phyloP scores from a whole-genome alignment of 805 yeast species.

The Clavispora asparagi region DNA sequence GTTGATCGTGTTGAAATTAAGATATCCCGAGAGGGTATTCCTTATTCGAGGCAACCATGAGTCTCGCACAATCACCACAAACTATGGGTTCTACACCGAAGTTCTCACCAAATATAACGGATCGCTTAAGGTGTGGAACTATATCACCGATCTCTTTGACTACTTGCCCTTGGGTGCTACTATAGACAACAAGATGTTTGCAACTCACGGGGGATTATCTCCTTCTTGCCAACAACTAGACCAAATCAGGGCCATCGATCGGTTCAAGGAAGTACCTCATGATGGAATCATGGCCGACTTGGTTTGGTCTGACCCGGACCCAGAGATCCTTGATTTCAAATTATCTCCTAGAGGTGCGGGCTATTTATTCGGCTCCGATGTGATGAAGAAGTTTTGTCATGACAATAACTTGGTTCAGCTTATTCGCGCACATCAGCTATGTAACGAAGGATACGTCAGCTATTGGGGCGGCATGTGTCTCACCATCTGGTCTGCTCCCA shows the following conservation, averaged over 20 bases:
- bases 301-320: constrained; percentile 97
- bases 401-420: constrained; percentile 77
- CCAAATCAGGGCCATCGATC: constrained; percentile 82
- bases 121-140: constrained; percentile 69
- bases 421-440: constrained; percentile 90
- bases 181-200: constrained; percentile 83
- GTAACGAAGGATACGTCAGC: constrained; percentile 93
- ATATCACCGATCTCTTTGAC: constrained; percentile 90
- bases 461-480: constrained; percentile 87
- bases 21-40: constrained; percentile 80
- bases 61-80: constrained; percentile 92
- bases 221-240: constrained; percentile 94
- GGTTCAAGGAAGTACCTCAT: constrained; percentile 94
- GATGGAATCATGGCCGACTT: constrained; percentile 99
- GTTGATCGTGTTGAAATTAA: constrained; percentile 72
- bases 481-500: constrained; percentile 99
- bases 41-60: constrained; percentile 94
- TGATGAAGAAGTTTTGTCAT: constrained; percentile 79
- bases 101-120: constrained; percentile 85
- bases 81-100: constrained; percentile 95
- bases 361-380: constrained; percentile 87
- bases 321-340: constrained; percentile 67
- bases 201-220: constrained; percentile 95
- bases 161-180: constrained; percentile 61
- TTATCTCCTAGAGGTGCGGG: constrained; percentile 97